A percentile compares a stretch with the other conserved stretches of the same genome.
Evolutionary conservation across 2,329 filamentous ascomycete species (phyloP).

Genomic region (Graphium sp.): DNA sequence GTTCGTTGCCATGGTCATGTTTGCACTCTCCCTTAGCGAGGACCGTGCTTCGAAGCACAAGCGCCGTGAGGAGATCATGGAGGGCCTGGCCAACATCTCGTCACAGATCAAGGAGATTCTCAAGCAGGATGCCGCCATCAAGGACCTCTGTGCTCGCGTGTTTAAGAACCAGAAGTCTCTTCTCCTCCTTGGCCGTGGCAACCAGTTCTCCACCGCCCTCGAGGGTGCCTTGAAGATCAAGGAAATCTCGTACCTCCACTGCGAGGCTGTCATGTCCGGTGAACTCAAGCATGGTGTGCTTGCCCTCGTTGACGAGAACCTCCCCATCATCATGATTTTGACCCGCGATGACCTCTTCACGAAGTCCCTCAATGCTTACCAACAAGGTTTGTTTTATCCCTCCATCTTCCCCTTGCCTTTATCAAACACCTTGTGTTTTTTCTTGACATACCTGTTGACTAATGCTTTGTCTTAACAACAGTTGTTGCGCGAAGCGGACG

Average conservation of each 20-base stretch:
- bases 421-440: not conserved
- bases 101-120: conserved; percentile 85
- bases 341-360: conserved; percentile 92
- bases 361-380: conserved; percentile 98
- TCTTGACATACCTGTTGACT: not conserved
- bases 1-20: conserved; percentile 99
- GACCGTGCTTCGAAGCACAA: conserved; percentile 89
- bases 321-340: conserved; percentile 99
- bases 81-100: conserved; percentile 74
- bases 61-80: conserved; percentile 90
- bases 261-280: conserved; percentile 98
- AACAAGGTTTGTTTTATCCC: conserved; percentile 64
- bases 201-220: conserved; percentile 91
- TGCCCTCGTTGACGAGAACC: conserved; percentile 91
- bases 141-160: conserved; percentile 77
- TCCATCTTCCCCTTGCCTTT: not conserved
- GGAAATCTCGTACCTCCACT: conserved; percentile 99
- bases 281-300: conserved; percentile 98
- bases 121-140: conserved; percentile 83
- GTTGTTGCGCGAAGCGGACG: conserved; percentile 92
- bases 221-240: conserved; percentile 99
- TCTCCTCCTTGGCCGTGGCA: conserved; percentile 81
- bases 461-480: conserved; percentile 14
- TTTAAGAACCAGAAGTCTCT: conserved; percentile 97
- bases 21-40: conserved; percentile 87